Evolutionary conservation across 2,329 filamentous ascomycete species (phyloP).

Genomic region (Rhytidhysteron rufulum): DNA sequence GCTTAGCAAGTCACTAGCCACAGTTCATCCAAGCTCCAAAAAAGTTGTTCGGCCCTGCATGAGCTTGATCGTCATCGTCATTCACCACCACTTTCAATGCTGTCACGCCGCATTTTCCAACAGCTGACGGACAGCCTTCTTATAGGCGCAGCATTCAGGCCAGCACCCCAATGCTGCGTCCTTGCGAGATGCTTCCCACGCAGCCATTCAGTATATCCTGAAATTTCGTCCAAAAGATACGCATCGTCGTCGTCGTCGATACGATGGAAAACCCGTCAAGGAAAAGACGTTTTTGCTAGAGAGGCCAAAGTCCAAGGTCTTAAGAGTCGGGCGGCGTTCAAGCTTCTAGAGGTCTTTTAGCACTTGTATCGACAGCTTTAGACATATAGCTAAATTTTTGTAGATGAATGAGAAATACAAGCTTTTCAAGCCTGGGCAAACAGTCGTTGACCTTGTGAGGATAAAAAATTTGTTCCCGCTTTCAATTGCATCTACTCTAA

Average conservation of each 20-base stretch:
- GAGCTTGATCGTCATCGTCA: neutral
- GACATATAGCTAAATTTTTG: neutral
- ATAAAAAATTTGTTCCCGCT: neutral
- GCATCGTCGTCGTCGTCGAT: slow-evolving; percentile 57
- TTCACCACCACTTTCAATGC: slow-evolving; percentile 21
- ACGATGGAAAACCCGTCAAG: slow-evolving; percentile 79
- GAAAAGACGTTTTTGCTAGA: slow-evolving; percentile 65
- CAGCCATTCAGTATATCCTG: slow-evolving; percentile 3
- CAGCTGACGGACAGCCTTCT: slow-evolving; percentile 34
- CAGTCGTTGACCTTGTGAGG: slow-evolving; percentile 79
- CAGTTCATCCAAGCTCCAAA: too few relatives aligned
- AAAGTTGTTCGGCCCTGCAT: neutral
- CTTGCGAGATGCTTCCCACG: slow-evolving; percentile 13
- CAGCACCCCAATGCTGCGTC: slow-evolving; percentile 8
- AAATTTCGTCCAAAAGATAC: slow-evolving; percentile 6
- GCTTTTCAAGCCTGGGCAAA: slow-evolving; percentile 76
- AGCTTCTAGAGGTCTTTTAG: slow-evolving; percentile 69
- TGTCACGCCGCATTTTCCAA: slow-evolving; percentile 33
- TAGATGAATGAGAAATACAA: slow-evolving; percentile 56
- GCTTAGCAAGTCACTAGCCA: too few relatives aligned
- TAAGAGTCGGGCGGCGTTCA: slow-evolving; percentile 90
- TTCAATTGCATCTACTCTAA: neutral
- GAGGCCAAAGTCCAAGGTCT: slow-evolving; percentile 75
- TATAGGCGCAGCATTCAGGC: slow-evolving; percentile 10
- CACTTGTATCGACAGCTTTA: neutral